Evolutionary conservation across 2,329 filamentous ascomycete genomes (phyloP), one percentile per base, ranked within the genome.

Genomic region (Claviceps cyperi): DNA sequence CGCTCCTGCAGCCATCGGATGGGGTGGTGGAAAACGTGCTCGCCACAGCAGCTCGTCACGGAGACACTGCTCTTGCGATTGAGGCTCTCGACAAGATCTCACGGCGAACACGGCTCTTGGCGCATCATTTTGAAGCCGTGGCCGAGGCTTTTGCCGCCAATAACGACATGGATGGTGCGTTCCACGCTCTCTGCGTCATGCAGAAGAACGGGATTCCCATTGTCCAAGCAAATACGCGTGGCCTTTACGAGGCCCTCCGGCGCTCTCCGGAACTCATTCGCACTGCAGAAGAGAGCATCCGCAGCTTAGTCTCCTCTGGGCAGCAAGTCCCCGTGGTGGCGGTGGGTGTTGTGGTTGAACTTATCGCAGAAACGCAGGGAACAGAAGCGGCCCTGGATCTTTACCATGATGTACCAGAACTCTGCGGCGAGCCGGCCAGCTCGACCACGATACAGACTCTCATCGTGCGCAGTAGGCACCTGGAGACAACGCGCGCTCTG

Each of bases 101-200:
- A 4, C 53, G 50, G 36, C 58, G 60, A 17, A 61, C 76, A 1
- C 71, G 75, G 40, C 71, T 89, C 38, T 70, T 74, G 8, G 65
- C 75, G 5, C 74, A 84, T 54, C 87, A 96, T 61, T 94, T 92
- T 65, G 88, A 94, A 63, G 75, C 83, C 28, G 73, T 96, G 28
- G 70, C 90, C 6, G 80, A 86, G 51, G 76, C 84, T 4, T 87
- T 94, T 60, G 71, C 80, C 11, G 68, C 70, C 3, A 59, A 63
- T 3, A 71, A 73, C 2, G 80, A 92, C 55, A 59, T 91, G 7
- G 66, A 69, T 22, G 78, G 80, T 24, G 84, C 85, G 0, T 72
- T 95, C 37, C 76, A 78, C 40, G 74, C 85, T 1, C 70, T 95
- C 15, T 78, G 78, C 55, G 81, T 88, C 60, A 92, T 94, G 83